phyloP scores from a whole-genome alignment of 768 basidiomycete species.

The Tulasnella calospora region DNA sequence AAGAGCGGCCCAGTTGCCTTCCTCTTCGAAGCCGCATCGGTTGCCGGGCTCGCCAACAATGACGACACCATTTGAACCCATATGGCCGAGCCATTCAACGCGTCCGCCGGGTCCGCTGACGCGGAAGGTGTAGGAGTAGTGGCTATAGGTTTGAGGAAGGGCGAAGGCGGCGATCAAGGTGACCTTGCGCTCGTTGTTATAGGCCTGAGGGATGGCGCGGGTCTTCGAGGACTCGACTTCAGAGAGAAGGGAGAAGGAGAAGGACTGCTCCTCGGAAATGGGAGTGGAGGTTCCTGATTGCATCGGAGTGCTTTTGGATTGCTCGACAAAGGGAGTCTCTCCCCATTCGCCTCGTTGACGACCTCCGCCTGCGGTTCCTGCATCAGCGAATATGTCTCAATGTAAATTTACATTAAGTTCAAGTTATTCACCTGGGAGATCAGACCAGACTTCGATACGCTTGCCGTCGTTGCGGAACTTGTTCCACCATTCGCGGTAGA shows the following conservation, averaged over 20 bases:
- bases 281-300: not conserved
- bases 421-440: not conserved
- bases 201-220: constrained; percentile 9
- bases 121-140: constrained; percentile 25
- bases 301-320: constrained; percentile 4
- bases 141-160: constrained; percentile 3
- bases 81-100: constrained; percentile 23
- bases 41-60: constrained; percentile 18
- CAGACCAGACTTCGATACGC: constrained; percentile 24
- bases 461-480: constrained; percentile 19
- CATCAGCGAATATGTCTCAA: not conserved
- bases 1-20: not conserved
- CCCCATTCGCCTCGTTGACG: constrained; percentile 2
- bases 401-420: too few species aligned
- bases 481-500: constrained; percentile 11
- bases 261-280: constrained; percentile 1
- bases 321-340: constrained; percentile 22
- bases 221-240: constrained; percentile 2
- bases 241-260: constrained; percentile 17
- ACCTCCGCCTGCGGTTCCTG: not conserved
- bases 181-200: constrained; percentile 8
- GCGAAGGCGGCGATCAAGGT: constrained; percentile 19
- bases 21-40: constrained; percentile 7
- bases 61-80: constrained; percentile 22
- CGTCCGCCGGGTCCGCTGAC: constrained; percentile 16